phyloP scores from a whole-genome alignment of 2,329 filamentous ascomycete genomes.

The Rhynchosporium graminicola region DNA sequence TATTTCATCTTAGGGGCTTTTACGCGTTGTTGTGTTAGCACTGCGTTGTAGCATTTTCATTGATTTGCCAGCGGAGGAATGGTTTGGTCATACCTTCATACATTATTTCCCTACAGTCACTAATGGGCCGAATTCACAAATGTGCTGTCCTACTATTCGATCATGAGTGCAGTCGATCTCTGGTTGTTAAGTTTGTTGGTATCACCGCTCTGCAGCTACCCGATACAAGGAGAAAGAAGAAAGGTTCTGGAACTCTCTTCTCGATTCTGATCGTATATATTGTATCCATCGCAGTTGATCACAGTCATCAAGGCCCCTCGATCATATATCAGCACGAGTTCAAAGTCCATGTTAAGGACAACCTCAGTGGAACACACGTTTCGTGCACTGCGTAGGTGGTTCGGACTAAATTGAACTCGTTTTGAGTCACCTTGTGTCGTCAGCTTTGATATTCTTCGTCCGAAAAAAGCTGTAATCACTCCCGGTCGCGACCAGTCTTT shows the following conservation, averaged over 20 bases:
- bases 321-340: neutral
- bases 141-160: neutral
- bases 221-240: constrained; percentile 15
- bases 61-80: neutral
- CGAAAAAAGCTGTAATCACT: neutral
- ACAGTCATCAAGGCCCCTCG: neutral
- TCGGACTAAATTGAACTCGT: too few relatives aligned
- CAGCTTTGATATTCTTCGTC: too few relatives aligned
- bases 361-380: neutral
- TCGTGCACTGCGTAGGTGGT: too few relatives aligned
- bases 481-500: neutral
- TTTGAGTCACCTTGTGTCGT: too few relatives aligned
- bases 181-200: constrained; percentile 5
- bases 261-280: constrained; percentile 5
- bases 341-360: neutral
- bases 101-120: neutral
- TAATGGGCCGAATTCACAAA: neutral
- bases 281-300: neutral
- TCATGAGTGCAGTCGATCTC: neutral
- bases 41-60: neutral
- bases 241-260: constrained; percentile 6
- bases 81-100: constrained; percentile 12
- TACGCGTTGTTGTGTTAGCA: neutral
- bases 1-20: neutral
- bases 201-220: constrained; percentile 25